Conservation (phyloP, 2,329 filamentous ascomycete genomes). For the Thelonectria discophora region DNA sequence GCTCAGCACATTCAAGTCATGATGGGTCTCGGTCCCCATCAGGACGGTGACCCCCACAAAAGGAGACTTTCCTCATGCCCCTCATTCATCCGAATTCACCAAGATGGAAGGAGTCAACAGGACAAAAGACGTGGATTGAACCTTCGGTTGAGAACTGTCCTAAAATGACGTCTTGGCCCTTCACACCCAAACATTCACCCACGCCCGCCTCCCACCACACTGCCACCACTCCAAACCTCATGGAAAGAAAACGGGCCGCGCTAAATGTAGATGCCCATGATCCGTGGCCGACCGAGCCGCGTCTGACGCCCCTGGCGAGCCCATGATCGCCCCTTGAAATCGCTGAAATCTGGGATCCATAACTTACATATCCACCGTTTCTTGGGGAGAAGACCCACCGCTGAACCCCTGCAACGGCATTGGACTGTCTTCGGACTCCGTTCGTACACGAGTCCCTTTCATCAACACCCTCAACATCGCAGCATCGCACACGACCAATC, state of each 20-base stretch:
- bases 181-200: background rate
- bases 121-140: background rate
- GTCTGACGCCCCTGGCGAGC: conserved; percentile 20
- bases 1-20: background rate
- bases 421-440: background rate
- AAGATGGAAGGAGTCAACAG: background rate
- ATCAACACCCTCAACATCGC: conserved; percentile 31
- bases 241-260: conserved; percentile 12
- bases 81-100: background rate
- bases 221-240: background rate
- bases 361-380: too few relatives aligned
- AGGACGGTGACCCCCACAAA: too few relatives aligned
- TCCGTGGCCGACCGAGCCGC: conserved; percentile 14
- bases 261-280: conserved; percentile 3
- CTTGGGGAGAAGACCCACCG: background rate
- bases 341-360: background rate
- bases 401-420: conserved; percentile 26
- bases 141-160: background rate
- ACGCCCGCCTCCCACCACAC: background rate
- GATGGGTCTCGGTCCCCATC: too few relatives aligned
- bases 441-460: conserved; percentile 26
- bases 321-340: conserved; percentile 7
- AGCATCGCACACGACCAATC: conserved; percentile 26
- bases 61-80: too few relatives aligned
- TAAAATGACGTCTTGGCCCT: background rate